Percentiles rank a stretch among this genome's conserved stretches.
Conservation (phyloP, 108 stramenopile genomes). For the Skeletonema menzelii region DNA sequence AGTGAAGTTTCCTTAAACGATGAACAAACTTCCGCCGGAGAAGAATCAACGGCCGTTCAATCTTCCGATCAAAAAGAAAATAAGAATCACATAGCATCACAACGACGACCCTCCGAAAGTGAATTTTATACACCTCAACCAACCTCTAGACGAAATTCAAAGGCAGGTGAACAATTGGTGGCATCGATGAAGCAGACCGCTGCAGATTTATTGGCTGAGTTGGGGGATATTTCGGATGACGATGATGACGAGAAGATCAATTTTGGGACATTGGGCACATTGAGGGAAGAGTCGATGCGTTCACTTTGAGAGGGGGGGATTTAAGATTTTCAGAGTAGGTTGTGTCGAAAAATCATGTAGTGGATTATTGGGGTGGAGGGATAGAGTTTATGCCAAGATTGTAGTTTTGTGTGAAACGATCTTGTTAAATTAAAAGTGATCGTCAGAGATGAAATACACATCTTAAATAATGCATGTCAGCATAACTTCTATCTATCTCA, state of each 20-base stretch:
- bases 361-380: too few relatives aligned
- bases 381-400: too few relatives aligned
- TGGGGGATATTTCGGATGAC: constrained; percentile 6
- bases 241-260: constrained; percentile 9
- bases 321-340: background rate
- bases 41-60: too few relatives aligned
- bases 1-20: background rate
- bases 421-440: too few relatives aligned
- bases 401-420: too few relatives aligned
- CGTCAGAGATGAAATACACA: too few relatives aligned
- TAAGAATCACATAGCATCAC: background rate
- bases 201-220: constrained; percentile 4
- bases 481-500: too few relatives aligned
- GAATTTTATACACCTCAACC: background rate
- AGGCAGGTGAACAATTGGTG: background rate
- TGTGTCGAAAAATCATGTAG: too few relatives aligned
- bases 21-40: background rate
- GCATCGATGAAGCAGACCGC: constrained; percentile 1
- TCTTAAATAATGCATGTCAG: too few relatives aligned
- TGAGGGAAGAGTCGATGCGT: background rate
- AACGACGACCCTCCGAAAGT: background rate
- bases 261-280: background rate
- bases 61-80: background rate
- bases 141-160: constrained; percentile 4
- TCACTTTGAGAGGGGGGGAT: background rate